These are phyloP conservation scores for Malassezia slooffiae DNA, from an alignment of 1,284 basidiomycete genomes.

Conservation along the genomic window DNA sequence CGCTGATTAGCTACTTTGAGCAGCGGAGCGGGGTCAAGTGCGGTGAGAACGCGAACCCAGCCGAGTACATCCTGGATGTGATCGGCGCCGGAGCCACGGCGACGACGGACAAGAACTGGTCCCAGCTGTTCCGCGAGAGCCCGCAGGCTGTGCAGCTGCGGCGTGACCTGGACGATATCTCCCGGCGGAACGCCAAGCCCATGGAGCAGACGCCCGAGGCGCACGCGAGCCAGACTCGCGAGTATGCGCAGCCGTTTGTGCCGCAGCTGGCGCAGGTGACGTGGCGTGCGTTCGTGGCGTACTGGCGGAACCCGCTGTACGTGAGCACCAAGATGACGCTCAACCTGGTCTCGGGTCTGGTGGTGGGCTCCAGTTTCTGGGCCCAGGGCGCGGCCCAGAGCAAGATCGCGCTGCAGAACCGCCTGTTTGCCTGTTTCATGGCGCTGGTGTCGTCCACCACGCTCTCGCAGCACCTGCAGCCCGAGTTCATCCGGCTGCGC, in stretches of 20 bases:
- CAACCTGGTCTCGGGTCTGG: constrained; percentile 50
- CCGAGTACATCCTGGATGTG: constrained; percentile 39
- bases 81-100: constrained; percentile 38
- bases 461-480: constrained; percentile 43
- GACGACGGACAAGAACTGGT: constrained; percentile 34
- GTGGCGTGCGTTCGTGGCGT: constrained; percentile 28
- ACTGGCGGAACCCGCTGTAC: constrained; percentile 43
- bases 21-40: constrained; percentile 53
- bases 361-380: constrained; percentile 52
- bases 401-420: constrained; percentile 55
- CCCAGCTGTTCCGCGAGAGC: constrained; percentile 28
- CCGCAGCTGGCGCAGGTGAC: constrained; percentile 39
- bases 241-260: constrained; percentile 33
- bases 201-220: constrained; percentile 3
- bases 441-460: constrained; percentile 36
- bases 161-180: constrained; percentile 16
- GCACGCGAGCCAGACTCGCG: constrained; percentile 17
- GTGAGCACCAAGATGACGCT: constrained; percentile 49
- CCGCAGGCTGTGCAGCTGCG: constrained; percentile 17
- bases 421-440: constrained; percentile 57
- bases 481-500: constrained; percentile 51
- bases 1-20: constrained; percentile 62
- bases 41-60: constrained; percentile 27
- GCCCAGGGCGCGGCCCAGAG: constrained; percentile 19
- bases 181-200: constrained; percentile 2